A percentile compares a stretch with the other conserved stretches of the same genome.
Conservation (phyloP, 371 early-diverging fungal genomes). For the Mucor racemosus region DNA sequence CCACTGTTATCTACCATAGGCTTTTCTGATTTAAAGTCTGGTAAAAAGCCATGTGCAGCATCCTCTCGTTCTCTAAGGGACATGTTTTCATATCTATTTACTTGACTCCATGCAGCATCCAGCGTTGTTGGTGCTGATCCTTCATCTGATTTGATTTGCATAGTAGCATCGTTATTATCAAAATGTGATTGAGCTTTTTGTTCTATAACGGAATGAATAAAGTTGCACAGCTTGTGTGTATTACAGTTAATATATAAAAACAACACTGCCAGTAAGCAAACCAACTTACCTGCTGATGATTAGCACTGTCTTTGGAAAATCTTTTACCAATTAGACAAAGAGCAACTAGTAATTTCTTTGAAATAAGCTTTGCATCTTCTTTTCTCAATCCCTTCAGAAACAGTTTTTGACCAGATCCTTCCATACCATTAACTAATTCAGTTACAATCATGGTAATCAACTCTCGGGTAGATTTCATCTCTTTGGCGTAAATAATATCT, state of each 20-base stretch:
- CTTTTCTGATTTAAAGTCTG: constrained; percentile 15
- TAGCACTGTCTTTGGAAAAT: constrained; percentile 28
- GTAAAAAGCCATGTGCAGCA: constrained; percentile 24
- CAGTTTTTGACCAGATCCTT: constrained; percentile 13
- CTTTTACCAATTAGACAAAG: constrained; percentile 37
- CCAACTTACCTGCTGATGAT: constrained; percentile 14
- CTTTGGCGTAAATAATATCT: constrained; percentile 16
- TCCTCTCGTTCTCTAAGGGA: constrained; percentile 45
- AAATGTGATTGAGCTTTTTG: background rate
- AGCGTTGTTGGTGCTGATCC: background rate
- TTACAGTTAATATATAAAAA: background rate
- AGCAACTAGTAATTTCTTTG: constrained; percentile 38
- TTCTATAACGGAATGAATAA: constrained; percentile 14
- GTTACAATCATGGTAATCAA: constrained; percentile 23
- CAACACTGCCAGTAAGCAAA: background rate
- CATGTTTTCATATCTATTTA: constrained; percentile 40
- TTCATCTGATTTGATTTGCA: constrained; percentile 5
- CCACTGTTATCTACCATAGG: background rate
- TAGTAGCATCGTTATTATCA: background rate
- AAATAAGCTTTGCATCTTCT: constrained; percentile 20
- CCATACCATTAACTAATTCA: constrained; percentile 15
- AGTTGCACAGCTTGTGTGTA: constrained; percentile 26
- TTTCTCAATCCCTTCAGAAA: constrained; percentile 25
- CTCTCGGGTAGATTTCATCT: constrained; percentile 2
- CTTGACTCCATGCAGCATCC: constrained; percentile 41